These are phyloP conservation scores for Xylaria intraflava DNA, from an alignment of 495 filamentous ascomycete genomes.

Conservation along the genomic window DNA sequence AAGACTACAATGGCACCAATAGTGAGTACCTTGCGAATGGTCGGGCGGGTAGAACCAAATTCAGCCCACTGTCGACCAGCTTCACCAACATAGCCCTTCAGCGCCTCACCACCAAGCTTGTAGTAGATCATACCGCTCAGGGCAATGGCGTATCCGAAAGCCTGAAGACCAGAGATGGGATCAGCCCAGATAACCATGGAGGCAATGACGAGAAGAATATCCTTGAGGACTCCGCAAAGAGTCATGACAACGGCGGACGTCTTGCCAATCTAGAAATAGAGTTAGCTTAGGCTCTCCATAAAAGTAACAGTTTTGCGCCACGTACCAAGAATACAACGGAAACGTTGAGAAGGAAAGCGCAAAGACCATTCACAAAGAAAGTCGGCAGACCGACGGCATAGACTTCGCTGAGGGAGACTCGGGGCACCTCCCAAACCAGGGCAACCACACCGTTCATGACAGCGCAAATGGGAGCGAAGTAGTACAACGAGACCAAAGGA, in stretches of 20 bases:
- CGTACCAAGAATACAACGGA: constrained; percentile 91
- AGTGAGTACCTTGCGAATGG: constrained; percentile 67
- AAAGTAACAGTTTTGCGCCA: constrained; percentile 5
- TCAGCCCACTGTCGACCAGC: constrained; percentile 74
- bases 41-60: constrained; percentile 69
- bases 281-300: constrained; percentile 20
- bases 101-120: constrained; percentile 83
- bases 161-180: constrained; percentile 72
- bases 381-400: constrained; percentile 66
- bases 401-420: constrained; percentile 63
- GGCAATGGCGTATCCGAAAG: constrained; percentile 92
- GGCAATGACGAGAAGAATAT: constrained; percentile 85
- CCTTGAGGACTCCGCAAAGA: constrained; percentile 96
- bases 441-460: constrained; percentile 78
- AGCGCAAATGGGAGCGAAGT: constrained; percentile 90
- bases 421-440: constrained; percentile 71
- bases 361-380: constrained; percentile 71
- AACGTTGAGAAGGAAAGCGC: constrained; percentile 85
- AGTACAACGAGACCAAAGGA: constrained; percentile 90
- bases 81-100: constrained; percentile 70
- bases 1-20: constrained; percentile 52
- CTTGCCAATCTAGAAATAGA: constrained; percentile 71
- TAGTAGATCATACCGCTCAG: constrained; percentile 90
- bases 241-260: constrained; percentile 95
- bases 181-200: constrained; percentile 89